Evolutionary conservation across 139 green algal species (phyloP).

Genomic region (Closterium sp.): DNA sequence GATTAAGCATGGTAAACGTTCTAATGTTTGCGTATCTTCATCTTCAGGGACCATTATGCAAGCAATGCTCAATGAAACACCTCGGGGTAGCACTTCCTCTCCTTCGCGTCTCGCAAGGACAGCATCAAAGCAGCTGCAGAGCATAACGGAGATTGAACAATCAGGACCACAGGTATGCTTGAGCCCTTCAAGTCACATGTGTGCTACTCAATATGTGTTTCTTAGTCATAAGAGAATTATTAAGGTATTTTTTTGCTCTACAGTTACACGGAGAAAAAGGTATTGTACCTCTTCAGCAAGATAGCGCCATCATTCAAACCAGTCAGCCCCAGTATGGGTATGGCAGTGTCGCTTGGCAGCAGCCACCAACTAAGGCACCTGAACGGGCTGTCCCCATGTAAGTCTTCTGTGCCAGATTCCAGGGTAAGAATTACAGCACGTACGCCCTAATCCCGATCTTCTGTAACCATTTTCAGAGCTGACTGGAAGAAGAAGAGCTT

Average conservation of each 20-base stretch:
- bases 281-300: too few species aligned
- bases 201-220: too few species aligned
- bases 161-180: neutral
- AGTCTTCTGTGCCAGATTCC: neutral
- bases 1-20: neutral
- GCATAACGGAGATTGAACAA: neutral
- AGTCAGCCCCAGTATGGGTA: slow-evolving; percentile 28
- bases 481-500: slow-evolving; percentile 24
- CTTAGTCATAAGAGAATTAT: too few species aligned
- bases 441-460: neutral
- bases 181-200: too few species aligned
- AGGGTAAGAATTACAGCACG: neutral
- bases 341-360: slow-evolving; percentile 36
- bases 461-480: slow-evolving; percentile 5
- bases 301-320: too few species aligned
- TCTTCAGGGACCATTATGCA: neutral
- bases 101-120: neutral
- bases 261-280: too few species aligned
- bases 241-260: neutral
- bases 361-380: slow-evolving; percentile 8
- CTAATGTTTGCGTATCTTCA: neutral
- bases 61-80: neutral
- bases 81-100: neutral
- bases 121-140: neutral
- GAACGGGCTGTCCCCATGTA: slow-evolving; percentile 21